Conservation (phyloP, 2,329 filamentous ascomycete species). For the Monilinia fructigena region DNA sequence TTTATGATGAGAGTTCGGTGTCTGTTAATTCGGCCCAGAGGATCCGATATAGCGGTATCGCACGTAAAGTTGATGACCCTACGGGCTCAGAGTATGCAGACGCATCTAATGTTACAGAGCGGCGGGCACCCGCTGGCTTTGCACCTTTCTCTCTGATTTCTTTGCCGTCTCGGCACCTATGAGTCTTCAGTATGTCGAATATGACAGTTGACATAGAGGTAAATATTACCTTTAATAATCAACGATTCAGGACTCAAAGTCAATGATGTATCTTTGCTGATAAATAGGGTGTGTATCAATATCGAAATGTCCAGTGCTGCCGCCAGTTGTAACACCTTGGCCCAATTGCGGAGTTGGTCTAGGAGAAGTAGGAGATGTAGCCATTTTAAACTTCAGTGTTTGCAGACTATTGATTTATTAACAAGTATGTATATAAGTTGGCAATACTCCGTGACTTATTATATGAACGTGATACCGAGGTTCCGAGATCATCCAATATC, state of each 20-base stretch:
- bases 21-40: slow-evolving; percentile 23
- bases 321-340: neutral
- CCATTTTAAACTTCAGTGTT: slow-evolving; percentile 2
- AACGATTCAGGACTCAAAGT: slow-evolving; percentile 16
- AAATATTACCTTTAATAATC: slow-evolving; percentile 16
- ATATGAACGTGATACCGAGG: slow-evolving; percentile 20
- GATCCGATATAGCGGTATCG: slow-evolving; percentile 22
- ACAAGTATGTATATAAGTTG: neutral
- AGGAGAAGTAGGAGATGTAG: slow-evolving; percentile 1
- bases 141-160: slow-evolving; percentile 8
- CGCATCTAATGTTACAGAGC: slow-evolving; percentile 20
- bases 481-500: slow-evolving; percentile 5
- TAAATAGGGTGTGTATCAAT: slow-evolving; percentile 16
- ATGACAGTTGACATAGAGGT: neutral
- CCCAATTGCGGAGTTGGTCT: neutral
- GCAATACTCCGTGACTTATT: neutral
- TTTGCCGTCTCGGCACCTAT: slow-evolving; percentile 8
- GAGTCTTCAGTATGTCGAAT: neutral
- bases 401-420: neutral
- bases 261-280: slow-evolving; percentile 15
- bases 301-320: neutral
- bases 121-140: slow-evolving; percentile 13
- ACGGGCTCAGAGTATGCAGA: slow-evolving; percentile 21
- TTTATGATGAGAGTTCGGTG: slow-evolving; percentile 22
- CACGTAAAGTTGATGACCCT: slow-evolving; percentile 7